phyloP scores from a whole-genome alignment of 208 protist genomes.

The Leishmania turanica region DNA sequence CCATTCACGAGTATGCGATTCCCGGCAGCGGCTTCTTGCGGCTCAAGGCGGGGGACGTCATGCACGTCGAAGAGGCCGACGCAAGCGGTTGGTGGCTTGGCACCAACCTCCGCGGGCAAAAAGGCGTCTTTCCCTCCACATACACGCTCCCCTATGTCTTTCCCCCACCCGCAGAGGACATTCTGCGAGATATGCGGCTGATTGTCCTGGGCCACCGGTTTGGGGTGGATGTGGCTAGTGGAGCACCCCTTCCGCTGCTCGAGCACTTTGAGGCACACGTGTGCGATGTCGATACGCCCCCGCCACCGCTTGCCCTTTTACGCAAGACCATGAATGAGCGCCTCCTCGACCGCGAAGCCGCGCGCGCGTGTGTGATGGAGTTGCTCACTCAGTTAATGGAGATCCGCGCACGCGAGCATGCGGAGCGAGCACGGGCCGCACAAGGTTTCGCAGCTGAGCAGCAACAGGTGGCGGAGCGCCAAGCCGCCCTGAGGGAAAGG shows the following conservation, averaged over 20 bases:
- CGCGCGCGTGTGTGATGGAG: conserved; percentile 15
- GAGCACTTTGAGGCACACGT: neutral
- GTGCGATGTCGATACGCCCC: neutral
- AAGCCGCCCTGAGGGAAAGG: neutral
- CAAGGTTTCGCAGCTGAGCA: neutral
- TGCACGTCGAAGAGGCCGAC: conserved; percentile 62
- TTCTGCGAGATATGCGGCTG: conserved; percentile 34
- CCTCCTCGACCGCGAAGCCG: conserved; percentile 36
- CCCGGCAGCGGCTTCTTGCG: conserved; percentile 50
- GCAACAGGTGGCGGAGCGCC: neutral
- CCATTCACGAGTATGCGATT: conserved; percentile 60
- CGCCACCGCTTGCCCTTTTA: conserved; percentile 2
- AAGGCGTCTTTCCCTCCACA: conserved; percentile 77
- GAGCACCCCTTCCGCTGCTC: conserved; percentile 17
- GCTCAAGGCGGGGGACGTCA: conserved; percentile 50
- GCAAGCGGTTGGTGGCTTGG: conserved; percentile 81
- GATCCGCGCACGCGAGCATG: neutral
- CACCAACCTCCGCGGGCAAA: conserved; percentile 41
- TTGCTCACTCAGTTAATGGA: conserved; percentile 9
- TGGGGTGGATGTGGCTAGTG: conserved; percentile 37
- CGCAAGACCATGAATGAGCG: conserved; percentile 20
- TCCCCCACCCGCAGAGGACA: conserved; percentile 31
- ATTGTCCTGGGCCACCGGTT: conserved; percentile 33
- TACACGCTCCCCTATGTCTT: conserved; percentile 52
- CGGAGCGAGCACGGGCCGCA: neutral